These are phyloP conservation scores for Clitopilus passeckerianus DNA, from an alignment of 768 basidiomycete species.

Conservation along the genomic window DNA sequence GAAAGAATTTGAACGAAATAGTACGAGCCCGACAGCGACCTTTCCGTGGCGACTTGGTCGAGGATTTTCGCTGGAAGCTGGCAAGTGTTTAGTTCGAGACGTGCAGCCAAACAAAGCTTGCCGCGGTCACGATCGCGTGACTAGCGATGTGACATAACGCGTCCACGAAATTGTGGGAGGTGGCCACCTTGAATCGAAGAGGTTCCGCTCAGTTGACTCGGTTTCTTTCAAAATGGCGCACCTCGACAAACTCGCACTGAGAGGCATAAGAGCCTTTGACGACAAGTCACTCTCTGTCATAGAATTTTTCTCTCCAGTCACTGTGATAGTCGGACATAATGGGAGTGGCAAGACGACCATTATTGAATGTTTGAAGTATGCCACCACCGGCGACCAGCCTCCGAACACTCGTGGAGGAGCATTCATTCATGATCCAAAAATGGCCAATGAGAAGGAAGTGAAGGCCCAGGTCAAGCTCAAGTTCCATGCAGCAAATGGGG, in stretches of 20 bases:
- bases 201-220: background rate
- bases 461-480: constrained; percentile 97
- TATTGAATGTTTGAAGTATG: constrained; percentile 99
- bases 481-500: constrained; percentile 86
- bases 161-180: constrained; percentile 12
- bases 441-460: constrained; percentile 99
- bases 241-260: constrained; percentile 90
- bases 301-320: constrained; percentile 96
- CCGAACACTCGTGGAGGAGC: constrained; percentile 98
- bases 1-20: background rate
- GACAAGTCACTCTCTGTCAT: constrained; percentile 92
- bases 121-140: background rate
- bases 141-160: constrained; percentile 4
- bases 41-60: background rate
- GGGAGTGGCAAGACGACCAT: constrained; percentile 99
- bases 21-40: background rate
- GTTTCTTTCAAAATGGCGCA: constrained; percentile 51
- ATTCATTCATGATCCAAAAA: constrained; percentile 97
- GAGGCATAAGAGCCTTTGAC: constrained; percentile 94
- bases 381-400: constrained; percentile 96
- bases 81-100: background rate
- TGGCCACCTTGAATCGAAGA: background rate
- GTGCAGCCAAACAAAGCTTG: background rate
- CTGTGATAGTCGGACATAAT: constrained; percentile 98
- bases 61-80: background rate